A percentile compares a stretch with the other conserved stretches of the same genome.
phyloP scores from a whole-genome alignment of 805 yeast genomes.

The Metschnikowia baotianmanensis region DNA sequence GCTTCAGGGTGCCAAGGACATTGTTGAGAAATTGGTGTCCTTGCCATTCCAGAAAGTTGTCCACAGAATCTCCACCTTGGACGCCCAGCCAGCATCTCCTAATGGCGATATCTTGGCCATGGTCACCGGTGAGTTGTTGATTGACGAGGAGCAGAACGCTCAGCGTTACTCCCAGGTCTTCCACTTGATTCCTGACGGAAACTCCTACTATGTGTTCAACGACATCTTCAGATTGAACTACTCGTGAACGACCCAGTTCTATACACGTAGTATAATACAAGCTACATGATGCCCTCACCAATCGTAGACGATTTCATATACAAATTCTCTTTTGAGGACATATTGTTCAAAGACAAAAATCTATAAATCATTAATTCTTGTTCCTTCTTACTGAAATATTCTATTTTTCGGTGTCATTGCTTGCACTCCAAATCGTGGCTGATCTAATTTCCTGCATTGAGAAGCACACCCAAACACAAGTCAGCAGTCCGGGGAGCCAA shows the following conservation, averaged over 20 bases:
- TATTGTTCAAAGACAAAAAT: no score
- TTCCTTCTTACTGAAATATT: no score
- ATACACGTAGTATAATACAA: neutral
- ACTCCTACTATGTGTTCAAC: slow-evolving; percentile 90
- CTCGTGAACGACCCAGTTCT: slow-evolving; percentile 38
- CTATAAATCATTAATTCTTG: no score
- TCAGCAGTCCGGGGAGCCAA: no score
- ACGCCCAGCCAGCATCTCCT: slow-evolving; percentile 97
- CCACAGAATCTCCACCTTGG: slow-evolving; percentile 91
- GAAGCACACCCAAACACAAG: no score
- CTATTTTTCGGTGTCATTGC: no score
- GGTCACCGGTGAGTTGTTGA: slow-evolving; percentile 93
- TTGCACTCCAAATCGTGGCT: no score
- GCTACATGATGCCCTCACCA: neutral
- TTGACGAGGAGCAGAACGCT: slow-evolving; percentile 92
- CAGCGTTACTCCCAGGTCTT: slow-evolving; percentile 97
- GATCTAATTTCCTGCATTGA: no score
- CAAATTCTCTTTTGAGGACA: no score
- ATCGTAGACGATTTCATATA: no score
- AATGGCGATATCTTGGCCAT: slow-evolving; percentile 90
- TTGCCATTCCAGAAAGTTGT: slow-evolving; percentile 91
- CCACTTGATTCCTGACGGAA: slow-evolving; percentile 92
- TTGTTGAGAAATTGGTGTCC: slow-evolving; percentile 86
- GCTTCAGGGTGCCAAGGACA: slow-evolving; percentile 89
- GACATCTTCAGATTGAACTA: slow-evolving; percentile 96